A percentile compares a stretch with the other conserved stretches of the same genome.
Evolutionary conservation across 495 filamentous ascomycete species (phyloP).

Genomic region (Aspergillus panamensis): DNA sequence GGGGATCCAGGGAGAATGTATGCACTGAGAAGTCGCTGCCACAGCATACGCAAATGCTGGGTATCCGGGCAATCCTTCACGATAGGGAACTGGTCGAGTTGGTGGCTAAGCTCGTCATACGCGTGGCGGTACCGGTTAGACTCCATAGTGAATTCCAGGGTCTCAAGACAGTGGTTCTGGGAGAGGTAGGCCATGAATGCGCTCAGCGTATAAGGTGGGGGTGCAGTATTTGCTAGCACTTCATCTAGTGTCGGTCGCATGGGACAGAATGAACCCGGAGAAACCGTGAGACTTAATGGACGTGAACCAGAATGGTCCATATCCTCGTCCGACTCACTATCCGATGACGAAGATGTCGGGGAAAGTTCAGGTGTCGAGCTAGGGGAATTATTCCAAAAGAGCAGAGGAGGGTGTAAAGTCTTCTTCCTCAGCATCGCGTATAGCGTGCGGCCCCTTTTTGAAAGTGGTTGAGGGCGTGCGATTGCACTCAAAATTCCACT

Average conservation of each 20-base stretch:
- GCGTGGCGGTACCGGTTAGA: slow-evolving; percentile 83
- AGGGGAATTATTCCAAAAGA: slow-evolving; percentile 42
- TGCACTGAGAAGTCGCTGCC: slow-evolving; percentile 55
- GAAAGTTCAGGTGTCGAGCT: slow-evolving; percentile 44
- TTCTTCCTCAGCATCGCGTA: slow-evolving; percentile 52
- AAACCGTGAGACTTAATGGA: slow-evolving; percentile 61
- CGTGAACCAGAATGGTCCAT: slow-evolving; percentile 51
- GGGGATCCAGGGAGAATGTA: slow-evolving; percentile 64
- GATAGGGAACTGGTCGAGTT: slow-evolving; percentile 40
- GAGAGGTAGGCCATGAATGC: slow-evolving; percentile 98
- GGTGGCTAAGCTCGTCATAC: slow-evolving; percentile 55
- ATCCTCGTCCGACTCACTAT: slow-evolving; percentile 57
- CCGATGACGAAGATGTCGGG: slow-evolving; percentile 38
- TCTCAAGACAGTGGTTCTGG: slow-evolving; percentile 96
- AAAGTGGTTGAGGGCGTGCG: slow-evolving; percentile 13
- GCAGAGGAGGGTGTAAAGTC: slow-evolving; percentile 39
- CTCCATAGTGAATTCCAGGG: slow-evolving; percentile 95
- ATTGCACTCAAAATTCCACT: slow-evolving; percentile 15
- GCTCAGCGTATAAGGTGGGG: slow-evolving; percentile 84
- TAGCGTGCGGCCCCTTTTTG: slow-evolving; percentile 31
- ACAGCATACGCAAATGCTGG: slow-evolving; percentile 71
- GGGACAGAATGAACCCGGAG: slow-evolving; percentile 60
- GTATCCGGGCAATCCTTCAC: slow-evolving; percentile 52
- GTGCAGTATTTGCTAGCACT: slow-evolving; percentile 81
- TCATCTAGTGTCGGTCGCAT: slow-evolving; percentile 81